Conservation (phyloP, 1,139 yeast genomes). For the Debaryomyces sp. region DNA sequence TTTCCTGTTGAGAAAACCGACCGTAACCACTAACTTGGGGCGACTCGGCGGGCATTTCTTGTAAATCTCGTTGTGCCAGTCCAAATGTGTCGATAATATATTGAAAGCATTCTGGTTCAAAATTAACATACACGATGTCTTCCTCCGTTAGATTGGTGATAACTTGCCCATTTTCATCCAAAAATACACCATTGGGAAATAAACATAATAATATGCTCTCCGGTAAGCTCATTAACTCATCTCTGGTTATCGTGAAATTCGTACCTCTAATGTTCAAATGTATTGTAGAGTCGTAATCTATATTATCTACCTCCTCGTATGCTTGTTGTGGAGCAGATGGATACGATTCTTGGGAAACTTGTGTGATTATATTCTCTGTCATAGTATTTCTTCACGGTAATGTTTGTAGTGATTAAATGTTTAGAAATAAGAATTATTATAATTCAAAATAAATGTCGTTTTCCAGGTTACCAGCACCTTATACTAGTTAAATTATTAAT, state of each 20-base stretch:
- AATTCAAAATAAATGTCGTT: neutral
- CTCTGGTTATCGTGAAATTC: slow-evolving; percentile 73
- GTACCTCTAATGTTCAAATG: slow-evolving; percentile 67
- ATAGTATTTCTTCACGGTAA: slow-evolving; percentile 15
- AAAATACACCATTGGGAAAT: slow-evolving; percentile 87
- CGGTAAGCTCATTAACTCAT: slow-evolving; percentile 87
- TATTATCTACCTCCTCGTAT: slow-evolving; percentile 32
- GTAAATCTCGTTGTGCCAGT: slow-evolving; percentile 44
- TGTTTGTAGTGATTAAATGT: slow-evolving; percentile 1
- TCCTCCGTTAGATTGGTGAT: slow-evolving; percentile 75
- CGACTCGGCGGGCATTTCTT: slow-evolving; percentile 28
- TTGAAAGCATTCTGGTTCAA: slow-evolving; percentile 82
- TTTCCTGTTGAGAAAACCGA: slow-evolving; percentile 27
- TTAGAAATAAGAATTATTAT: slow-evolving; percentile 5
- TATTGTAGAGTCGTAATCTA: slow-evolving; percentile 65
- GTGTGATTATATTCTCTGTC: slow-evolving; percentile 60
- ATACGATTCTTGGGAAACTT: slow-evolving; percentile 54
- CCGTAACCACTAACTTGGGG: slow-evolving; percentile 22
- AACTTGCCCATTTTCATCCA: slow-evolving; percentile 74
- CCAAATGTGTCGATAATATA: slow-evolving; percentile 74
- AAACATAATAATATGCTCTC: slow-evolving; percentile 85
- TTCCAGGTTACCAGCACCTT: slow-evolving; percentile 11
- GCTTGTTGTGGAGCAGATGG: slow-evolving; percentile 15
- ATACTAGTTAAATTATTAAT: neutral
- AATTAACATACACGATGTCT: slow-evolving; percentile 78